A percentile compares a stretch with the other conserved stretches of the same genome.
Evolutionary conservation across 1,139 yeast genomes (phyloP).

Genomic region (Debaryomycetaceae sp.): DNA sequence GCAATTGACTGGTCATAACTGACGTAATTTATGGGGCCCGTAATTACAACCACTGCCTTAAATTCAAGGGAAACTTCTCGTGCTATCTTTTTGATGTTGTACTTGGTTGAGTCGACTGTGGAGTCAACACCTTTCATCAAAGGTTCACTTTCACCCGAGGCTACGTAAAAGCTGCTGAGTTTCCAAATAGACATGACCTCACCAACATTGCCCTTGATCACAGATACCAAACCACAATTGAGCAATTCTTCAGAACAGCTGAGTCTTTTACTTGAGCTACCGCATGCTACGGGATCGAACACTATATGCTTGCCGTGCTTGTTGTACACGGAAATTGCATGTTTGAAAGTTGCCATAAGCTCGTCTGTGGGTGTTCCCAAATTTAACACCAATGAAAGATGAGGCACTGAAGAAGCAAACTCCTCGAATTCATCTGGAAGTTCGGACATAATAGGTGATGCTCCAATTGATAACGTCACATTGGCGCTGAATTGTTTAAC

Average conservation of each 20-base stretch:
- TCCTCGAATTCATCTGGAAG: slow-evolving; percentile 64
- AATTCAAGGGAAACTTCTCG: slow-evolving; percentile 51
- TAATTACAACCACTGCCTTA: slow-evolving; percentile 66
- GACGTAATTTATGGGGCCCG: slow-evolving; percentile 40
- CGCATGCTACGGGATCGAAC: slow-evolving; percentile 91
- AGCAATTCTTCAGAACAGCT: slow-evolving; percentile 47
- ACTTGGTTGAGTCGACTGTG: slow-evolving; percentile 27
- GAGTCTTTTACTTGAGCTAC: slow-evolving; percentile 66
- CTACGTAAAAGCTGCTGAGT: slow-evolving; percentile 23
- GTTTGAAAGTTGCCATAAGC: slow-evolving; percentile 40
- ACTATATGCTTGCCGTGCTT: slow-evolving; percentile 57
- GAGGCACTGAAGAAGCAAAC: slow-evolving; percentile 51
- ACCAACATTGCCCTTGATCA: slow-evolving; percentile 85
- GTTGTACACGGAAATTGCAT: slow-evolving; percentile 62
- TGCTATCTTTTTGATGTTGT: slow-evolving; percentile 39
- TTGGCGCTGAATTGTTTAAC: slow-evolving; percentile 88
- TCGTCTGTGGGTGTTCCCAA: slow-evolving; percentile 66
- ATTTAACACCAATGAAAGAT: slow-evolving; percentile 61
- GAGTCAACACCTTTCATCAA: slow-evolving; percentile 80
- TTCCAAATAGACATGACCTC: slow-evolving; percentile 56
- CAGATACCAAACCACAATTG: slow-evolving; percentile 58
- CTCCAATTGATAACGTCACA: slow-evolving; percentile 81
- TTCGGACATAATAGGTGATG: slow-evolving; percentile 93
- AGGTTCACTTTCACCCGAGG: slow-evolving; percentile 30
- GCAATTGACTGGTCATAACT: slow-evolving; percentile 5